A percentile compares a stretch with the other conserved stretches of the same genome.
phyloP scores from a whole-genome alignment of 805 yeast genomes.

The Myxozyma mucilagina region DNA sequence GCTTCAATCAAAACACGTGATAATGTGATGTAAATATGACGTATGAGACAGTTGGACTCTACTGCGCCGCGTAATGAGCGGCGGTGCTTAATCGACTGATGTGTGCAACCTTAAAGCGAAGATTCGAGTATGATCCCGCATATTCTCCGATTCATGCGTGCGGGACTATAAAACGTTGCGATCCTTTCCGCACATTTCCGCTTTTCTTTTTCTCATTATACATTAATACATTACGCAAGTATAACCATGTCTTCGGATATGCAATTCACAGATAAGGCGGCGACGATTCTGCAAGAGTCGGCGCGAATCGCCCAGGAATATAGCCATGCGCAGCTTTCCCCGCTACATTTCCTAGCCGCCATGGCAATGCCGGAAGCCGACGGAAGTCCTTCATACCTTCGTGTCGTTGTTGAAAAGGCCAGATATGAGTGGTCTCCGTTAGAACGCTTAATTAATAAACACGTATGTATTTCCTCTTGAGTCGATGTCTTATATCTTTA shows the following conservation, averaged over 20 bases:
- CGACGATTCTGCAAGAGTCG: slow-evolving; percentile 75
- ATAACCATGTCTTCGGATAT: slow-evolving; percentile 23
- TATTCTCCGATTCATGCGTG: not conserved
- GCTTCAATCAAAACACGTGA: too few species aligned
- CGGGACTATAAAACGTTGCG: not conserved
- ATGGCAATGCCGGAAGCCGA: slow-evolving; percentile 67
- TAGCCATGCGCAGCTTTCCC: slow-evolving; percentile 76
- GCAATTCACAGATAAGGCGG: slow-evolving; percentile 92
- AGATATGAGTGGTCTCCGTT: slow-evolving; percentile 83
- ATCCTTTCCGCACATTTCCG: not conserved
- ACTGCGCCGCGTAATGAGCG: not conserved
- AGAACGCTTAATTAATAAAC: slow-evolving; percentile 74
- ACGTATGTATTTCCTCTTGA: slow-evolving; percentile 9
- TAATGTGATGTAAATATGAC: too few species aligned
- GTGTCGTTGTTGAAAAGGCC: slow-evolving; percentile 80
- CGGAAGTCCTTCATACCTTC: slow-evolving; percentile 63
- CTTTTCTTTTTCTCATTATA: not conserved
- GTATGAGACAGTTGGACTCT: too few species aligned
- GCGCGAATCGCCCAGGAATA: slow-evolving; percentile 80
- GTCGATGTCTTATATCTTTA: not conserved
- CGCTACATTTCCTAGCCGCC: slow-evolving; percentile 90
- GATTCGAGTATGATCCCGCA: slow-evolving; percentile 7
- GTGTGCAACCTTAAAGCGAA: not conserved
- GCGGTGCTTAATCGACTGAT: not conserved
- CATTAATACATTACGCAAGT: not conserved